Base-by-base conservation (phyloP, 2,329 filamentous ascomycete species). In the Pseudogymnoascus pannorum region DNA sequence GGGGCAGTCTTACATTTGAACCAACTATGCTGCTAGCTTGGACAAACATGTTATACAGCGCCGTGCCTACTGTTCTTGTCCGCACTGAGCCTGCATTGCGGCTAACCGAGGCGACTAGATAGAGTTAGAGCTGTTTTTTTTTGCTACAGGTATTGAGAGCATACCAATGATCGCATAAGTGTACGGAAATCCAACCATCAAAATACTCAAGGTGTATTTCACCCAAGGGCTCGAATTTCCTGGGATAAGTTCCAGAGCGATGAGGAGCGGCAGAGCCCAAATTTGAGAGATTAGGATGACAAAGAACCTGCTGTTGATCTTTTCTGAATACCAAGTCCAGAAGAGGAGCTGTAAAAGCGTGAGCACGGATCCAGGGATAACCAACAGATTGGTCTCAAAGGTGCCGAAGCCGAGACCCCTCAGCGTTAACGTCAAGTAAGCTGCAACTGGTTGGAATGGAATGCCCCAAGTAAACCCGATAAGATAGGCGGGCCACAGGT, bases 31-130 rank as follows among this genome's bases (percentile, higher is more conserved):
- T 72, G n/a, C 74, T 73, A 0, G 74, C 72, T 66, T 80, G 78
- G 2, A 77, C 75, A 26, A 72, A 76, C 77, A 81, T 80, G 67
- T 87, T 87, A 72, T 87, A 87, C 12, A 84, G 73, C 0, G 83
- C 85, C 0, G 83, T 81, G 0, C 83, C 82, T 1, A 89, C 83
- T 1, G 85, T 83, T 5, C 85, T 75, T 4, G 82, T 83, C 8
- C 85, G 77, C 7, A 88, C 83, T 1, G 80, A 77, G 64, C 85
- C 84, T 2, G 83, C 81, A 67, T 88, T 88, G 58, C 81, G 75
- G 2, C 75, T 77, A 65, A 76, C 77, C 76, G 77, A 80, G 24
- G 69, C 76, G 4, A 79, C 78, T 64, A 79, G 76, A 51, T 80
- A 81, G 5, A 75, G 69, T 16, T 58, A 61, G 2, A 76, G 69